Evolutionary conservation across 2,329 filamentous ascomycete genomes (phyloP).

Genomic region (Tolypocladium ovalisporum): DNA sequence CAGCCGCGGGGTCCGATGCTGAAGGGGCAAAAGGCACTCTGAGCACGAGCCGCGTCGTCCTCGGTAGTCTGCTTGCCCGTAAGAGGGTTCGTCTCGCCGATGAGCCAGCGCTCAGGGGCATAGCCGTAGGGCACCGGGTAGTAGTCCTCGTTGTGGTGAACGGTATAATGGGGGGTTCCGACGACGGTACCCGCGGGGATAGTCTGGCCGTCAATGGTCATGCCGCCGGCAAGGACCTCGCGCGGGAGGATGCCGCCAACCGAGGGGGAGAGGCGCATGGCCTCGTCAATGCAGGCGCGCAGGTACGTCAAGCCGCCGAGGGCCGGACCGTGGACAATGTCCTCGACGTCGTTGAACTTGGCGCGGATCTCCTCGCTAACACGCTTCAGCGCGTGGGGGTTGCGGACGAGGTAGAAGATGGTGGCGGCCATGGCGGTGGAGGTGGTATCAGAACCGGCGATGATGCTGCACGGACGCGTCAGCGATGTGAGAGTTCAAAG

Average conservation of each 20-base stretch:
- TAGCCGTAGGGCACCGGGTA: constrained; percentile 49
- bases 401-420: constrained; percentile 50
- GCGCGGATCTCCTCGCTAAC: constrained; percentile 40
- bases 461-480: constrained; percentile 36
- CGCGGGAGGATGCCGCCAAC: constrained; percentile 50
- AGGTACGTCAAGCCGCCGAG: constrained; percentile 46
- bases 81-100: constrained; percentile 28
- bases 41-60: constrained; percentile 42
- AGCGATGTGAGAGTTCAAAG: background rate
- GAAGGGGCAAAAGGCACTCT: constrained; percentile 66
- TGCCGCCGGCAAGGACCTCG: constrained; percentile 45
- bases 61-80: constrained; percentile 30
- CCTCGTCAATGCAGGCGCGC: constrained; percentile 53
- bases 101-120: constrained; percentile 55
- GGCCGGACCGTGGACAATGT: constrained; percentile 39
- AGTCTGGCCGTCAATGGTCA: constrained; percentile 38
- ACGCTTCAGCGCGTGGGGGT: constrained; percentile 32
- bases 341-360: constrained; percentile 39
- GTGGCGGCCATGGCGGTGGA: constrained; percentile 56
- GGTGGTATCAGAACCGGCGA: constrained; percentile 62
- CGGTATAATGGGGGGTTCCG: constrained; percentile 55
- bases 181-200: constrained; percentile 52
- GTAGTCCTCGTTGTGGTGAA: constrained; percentile 56
- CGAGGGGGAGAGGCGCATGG: constrained; percentile 51
- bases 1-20: constrained; percentile 59